A percentile compares a stretch with the other conserved stretches of the same genome.
These are phyloP conservation scores for Tympanopsis confertula DNA, from an alignment of 2,329 filamentous ascomycete species.

Conservation along the genomic window DNA sequence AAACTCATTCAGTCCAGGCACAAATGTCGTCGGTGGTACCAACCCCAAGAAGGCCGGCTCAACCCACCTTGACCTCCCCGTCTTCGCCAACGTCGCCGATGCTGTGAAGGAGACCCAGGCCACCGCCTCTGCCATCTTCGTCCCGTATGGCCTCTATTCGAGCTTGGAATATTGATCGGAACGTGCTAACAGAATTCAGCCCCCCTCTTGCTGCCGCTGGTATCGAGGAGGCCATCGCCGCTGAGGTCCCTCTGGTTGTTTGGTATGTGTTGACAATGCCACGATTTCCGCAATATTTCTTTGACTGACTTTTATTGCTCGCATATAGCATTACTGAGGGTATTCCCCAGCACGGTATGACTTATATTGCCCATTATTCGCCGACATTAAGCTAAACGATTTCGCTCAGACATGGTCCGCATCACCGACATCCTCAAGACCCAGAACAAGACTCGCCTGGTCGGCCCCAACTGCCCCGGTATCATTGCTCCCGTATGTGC, in stretches of 20 bases:
- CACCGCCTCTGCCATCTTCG: slow-evolving; percentile 87
- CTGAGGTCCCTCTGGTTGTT: slow-evolving; percentile 88
- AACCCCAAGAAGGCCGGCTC: slow-evolving; percentile 97
- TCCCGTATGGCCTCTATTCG: slow-evolving; percentile 54
- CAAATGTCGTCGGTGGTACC: slow-evolving; percentile 93
- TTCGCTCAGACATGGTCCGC: slow-evolving; percentile 78
- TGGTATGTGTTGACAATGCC: slow-evolving; percentile 37
- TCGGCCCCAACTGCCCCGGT: slow-evolving; percentile 95
- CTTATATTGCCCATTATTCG: slow-evolving; percentile 4
- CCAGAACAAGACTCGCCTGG: slow-evolving; percentile 90
- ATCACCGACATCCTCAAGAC: slow-evolving; percentile 97
- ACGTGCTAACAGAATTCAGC: slow-evolving; percentile 27
- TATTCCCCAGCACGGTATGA: slow-evolving; percentile 86
- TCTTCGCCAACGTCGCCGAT: slow-evolving; percentile 81
- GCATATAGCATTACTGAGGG: slow-evolving; percentile 71
- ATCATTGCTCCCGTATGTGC: slow-evolving; percentile 60
- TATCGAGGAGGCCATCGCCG: slow-evolving; percentile 91
- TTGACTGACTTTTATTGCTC: slow-evolving; percentile 3
- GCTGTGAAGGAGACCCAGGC: slow-evolving; percentile 85
- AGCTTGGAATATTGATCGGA: slow-evolving; percentile 6
- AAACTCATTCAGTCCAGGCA: slow-evolving; percentile 46
- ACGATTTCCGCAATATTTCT: slow-evolving; percentile 1
- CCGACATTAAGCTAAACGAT: slow-evolving; percentile 5
- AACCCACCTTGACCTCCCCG: slow-evolving; percentile 79
- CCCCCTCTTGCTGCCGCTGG: slow-evolving; percentile 83